A percentile compares a stretch with the other conserved stretches of the same genome.
These are phyloP conservation scores for Russula earlei DNA, from an alignment of 768 basidiomycete genomes.

Conservation along the genomic window DNA sequence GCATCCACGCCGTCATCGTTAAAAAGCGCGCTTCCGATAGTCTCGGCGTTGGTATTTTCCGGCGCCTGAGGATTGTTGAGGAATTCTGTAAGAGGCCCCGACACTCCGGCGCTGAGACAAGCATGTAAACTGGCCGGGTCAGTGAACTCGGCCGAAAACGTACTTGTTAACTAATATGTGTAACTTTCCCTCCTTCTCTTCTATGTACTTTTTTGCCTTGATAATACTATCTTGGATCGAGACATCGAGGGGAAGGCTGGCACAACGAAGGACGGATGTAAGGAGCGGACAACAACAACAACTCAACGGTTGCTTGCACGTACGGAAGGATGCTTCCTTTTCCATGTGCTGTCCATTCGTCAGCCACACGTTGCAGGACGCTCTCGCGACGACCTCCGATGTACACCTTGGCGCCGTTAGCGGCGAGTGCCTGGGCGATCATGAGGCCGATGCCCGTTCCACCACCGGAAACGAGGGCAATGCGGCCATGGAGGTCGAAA, in stretches of 20 bases:
- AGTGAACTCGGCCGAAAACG: neutral
- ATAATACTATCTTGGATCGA: constrained; percentile 61
- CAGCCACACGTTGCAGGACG: constrained; percentile 47
- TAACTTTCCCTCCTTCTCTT: constrained; percentile 54
- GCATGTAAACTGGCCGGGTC: neutral
- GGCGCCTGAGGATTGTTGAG: constrained; percentile 46
- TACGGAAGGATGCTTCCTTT: constrained; percentile 53
- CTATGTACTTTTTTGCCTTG: constrained; percentile 42
- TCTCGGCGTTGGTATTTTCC: constrained; percentile 52
- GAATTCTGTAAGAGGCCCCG: constrained; percentile 53
- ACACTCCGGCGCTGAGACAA: constrained; percentile 58
- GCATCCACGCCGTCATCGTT: constrained; percentile 51
- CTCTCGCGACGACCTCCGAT: constrained; percentile 63
- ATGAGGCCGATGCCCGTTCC: constrained; percentile 41
- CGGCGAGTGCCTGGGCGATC: constrained; percentile 65
- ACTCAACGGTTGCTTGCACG: constrained; percentile 18
- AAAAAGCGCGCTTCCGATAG: constrained; percentile 62
- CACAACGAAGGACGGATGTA: neutral
- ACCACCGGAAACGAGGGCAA: constrained; percentile 23
- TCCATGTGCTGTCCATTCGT: constrained; percentile 33
- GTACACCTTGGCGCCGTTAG: constrained; percentile 74
- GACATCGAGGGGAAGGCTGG: constrained; percentile 60
- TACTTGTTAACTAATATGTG: constrained; percentile 83
- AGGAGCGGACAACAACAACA: neutral
- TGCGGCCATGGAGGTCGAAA: constrained; percentile 17